Evolutionary conservation across 2,329 filamentous ascomycete genomes (phyloP).

Genomic region (Ceratocystis eucalypticola): DNA sequence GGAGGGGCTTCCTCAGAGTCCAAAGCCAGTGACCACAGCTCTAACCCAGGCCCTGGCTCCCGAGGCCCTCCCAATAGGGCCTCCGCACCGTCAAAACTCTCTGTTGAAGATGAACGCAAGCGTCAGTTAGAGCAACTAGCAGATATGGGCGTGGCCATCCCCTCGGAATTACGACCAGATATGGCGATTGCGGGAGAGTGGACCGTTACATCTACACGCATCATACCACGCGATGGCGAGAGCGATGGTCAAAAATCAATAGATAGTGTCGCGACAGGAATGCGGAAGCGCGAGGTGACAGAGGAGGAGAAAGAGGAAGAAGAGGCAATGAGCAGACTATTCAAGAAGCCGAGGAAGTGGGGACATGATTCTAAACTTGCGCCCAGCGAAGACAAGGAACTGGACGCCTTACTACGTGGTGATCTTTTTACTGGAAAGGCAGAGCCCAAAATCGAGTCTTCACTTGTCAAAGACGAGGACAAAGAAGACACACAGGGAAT

Average conservation of each 20-base stretch:
- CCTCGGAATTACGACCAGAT: constrained; percentile 61
- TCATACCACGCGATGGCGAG: constrained; percentile 35
- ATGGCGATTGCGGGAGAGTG: constrained; percentile 85
- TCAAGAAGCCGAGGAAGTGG: constrained; percentile 46
- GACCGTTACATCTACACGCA: constrained; percentile 55
- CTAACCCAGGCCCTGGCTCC: not conserved
- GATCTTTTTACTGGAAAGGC: constrained; percentile 21
- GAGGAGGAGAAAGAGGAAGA: constrained; percentile 50
- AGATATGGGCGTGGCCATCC: constrained; percentile 73
- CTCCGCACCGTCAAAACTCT: constrained; percentile 19
- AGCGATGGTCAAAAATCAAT: constrained; percentile 25
- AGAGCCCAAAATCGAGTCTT: not conserved
- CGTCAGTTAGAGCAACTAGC: constrained; percentile 77
- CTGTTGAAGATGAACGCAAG: constrained; percentile 56
- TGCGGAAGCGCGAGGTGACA: constrained; percentile 48
- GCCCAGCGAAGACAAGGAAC: constrained; percentile 38
- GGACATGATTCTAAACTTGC: constrained; percentile 39
- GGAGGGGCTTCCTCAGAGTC: constrained; percentile 30
- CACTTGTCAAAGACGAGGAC: not conserved
- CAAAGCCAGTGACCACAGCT: not conserved
- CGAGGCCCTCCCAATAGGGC: constrained; percentile 11
- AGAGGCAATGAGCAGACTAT: constrained; percentile 42
- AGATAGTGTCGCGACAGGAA: constrained; percentile 40
- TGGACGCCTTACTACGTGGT: constrained; percentile 46
- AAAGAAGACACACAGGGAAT: not conserved